Evolutionary conservation across 2,329 filamentous ascomycete genomes (phyloP), one percentile per base, ranked within the genome.

Genomic region (Verticillium nubilum): DNA sequence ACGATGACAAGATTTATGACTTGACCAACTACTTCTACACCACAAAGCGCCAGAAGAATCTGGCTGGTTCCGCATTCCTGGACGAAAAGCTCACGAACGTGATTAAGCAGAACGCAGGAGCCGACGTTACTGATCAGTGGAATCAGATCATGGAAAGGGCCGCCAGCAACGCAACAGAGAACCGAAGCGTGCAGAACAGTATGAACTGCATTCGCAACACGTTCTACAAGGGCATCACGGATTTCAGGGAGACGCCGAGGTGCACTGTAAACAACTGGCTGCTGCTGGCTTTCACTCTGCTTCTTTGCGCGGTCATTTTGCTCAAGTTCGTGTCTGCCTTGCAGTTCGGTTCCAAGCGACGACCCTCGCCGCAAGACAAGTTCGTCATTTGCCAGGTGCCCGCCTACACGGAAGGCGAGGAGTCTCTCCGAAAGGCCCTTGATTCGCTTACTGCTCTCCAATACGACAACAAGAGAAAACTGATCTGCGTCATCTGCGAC

Each of bases 381-480:
- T 99, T 99, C 68, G 93, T 99, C 67, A 98, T 99, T 66, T 98
- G 95, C 75, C 92, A 97, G 74, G 92, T 99, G 31, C 95, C 95
- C 10, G 95, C 95, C 5, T 99, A 99, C 71, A 99, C 95, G 0
- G 95, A 99, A 79, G 95, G 92, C 67, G 95, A 99, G 79, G 95
- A 99, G 68, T 94, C 93, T 4, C 80, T 99, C 9, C 84, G 95
- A 59, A 96, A 97, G 71, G 94, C 92, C 57, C 82, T 99, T 2
- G 95, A 99, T 72, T 98, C 95, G 1, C 82, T 98, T 61, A 97
- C 95, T 17, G 92, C 93, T 13, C 83, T 99, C 17, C 89, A 96
- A 66, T 99, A 99, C 68, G 95, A 99, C 76, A 97, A 99, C 77
- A 99, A 99, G 80, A 85, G 95, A 64, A 99, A 99, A 77, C 85